phyloP scores from a whole-genome alignment of 306 rosid genomes.

The Cucurbita argyrosperma region DNA sequence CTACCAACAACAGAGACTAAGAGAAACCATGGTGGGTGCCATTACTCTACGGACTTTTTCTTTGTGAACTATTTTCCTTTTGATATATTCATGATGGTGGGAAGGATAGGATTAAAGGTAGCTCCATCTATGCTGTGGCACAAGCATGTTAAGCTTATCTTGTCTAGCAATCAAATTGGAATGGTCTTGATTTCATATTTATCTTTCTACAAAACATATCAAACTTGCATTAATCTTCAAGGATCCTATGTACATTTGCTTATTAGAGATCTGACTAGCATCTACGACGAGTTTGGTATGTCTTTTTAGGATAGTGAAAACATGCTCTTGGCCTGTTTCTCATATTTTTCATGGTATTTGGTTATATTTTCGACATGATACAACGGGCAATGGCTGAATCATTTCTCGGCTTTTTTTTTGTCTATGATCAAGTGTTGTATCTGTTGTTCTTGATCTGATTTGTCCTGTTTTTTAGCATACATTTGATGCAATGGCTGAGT shows the following conservation, averaged over 20 bases:
- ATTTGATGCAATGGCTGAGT: constrained; percentile 7
- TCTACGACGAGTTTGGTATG: background rate
- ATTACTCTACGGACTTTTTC: background rate
- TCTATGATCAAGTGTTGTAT: no score
- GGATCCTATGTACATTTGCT: background rate
- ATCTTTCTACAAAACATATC: background rate
- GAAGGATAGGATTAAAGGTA: background rate
- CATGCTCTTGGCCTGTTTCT: background rate
- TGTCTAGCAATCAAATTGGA: background rate
- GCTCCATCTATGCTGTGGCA: background rate
- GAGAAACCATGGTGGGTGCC: constrained; percentile 65
- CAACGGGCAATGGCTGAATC: no score
- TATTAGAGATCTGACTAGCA: background rate
- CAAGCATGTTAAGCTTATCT: background rate
- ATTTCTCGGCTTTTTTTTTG: no score
- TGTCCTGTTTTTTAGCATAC: background rate
- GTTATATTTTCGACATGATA: background rate
- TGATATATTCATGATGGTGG: background rate
- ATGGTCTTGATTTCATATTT: background rate
- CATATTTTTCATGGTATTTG: background rate
- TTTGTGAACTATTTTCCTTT: background rate
- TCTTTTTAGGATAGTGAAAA: no score
- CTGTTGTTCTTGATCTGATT: background rate
- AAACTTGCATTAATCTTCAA: background rate
- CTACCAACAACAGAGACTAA: constrained; percentile 70